These are phyloP conservation scores for Neospora caninum DNA, from an alignment of 169 alveolate species.

Conservation along the genomic window DNA sequence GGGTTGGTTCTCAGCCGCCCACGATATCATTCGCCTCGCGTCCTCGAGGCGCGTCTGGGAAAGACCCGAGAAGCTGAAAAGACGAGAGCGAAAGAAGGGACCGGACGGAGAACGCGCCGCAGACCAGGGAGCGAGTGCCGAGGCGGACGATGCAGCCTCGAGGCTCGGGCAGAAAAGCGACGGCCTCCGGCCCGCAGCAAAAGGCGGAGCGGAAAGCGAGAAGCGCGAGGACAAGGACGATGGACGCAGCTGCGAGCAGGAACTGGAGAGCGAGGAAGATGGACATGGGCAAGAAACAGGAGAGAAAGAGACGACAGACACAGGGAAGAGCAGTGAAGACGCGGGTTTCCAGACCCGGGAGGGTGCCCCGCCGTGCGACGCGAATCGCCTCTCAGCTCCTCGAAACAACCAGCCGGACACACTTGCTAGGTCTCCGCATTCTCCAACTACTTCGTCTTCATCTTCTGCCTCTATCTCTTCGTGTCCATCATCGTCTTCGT, in stretches of 20 bases:
- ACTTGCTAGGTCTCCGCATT: not conserved
- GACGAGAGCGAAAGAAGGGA: not conserved
- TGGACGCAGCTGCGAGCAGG: not conserved
- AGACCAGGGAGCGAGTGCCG: not conserved
- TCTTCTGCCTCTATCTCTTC: not conserved
- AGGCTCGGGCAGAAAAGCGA: not conserved
- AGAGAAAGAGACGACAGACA: not conserved
- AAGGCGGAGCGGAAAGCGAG: not conserved
- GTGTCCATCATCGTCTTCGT: not conserved
- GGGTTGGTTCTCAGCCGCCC: constrained; percentile 42
- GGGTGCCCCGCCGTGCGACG: not conserved
- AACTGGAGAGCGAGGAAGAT: too few species aligned
- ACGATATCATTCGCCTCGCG: constrained; percentile 44
- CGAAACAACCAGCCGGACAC: not conserved
- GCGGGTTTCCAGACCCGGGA: not conserved
- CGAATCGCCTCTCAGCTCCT: not conserved
- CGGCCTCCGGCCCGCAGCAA: not conserved
- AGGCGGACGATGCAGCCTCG: not conserved
- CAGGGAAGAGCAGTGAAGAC: not conserved
- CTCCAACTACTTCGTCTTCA: not conserved
- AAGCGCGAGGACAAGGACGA: not conserved
- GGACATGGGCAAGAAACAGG: not conserved
- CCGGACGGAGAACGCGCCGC: not conserved
- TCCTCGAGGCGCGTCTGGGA: constrained; percentile 13
- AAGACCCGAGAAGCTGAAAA: not conserved